Base-by-base conservation (phyloP, 352 stramenopile genomes). In the Pythium dissimile region DNA sequence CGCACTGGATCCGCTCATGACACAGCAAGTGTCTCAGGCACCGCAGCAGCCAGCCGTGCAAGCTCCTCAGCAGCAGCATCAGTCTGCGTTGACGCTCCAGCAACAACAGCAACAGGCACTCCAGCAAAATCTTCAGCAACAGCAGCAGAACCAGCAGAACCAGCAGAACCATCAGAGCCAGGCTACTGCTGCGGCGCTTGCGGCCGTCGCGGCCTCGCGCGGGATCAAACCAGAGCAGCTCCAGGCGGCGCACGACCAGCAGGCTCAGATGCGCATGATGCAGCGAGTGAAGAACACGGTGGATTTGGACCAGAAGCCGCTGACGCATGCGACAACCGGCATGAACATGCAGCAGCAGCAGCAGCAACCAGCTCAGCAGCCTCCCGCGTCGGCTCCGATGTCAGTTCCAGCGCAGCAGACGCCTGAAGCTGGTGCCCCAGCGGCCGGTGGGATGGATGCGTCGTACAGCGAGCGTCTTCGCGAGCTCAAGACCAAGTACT, bases 401-500 rank as follows among this genome's bases (percentile, higher is more conserved):
- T 75, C 59, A 31, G 16, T 50, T 39, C 31, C 62, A 23, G 38
- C 54, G 2, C 57, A 55, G 16, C 49, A 42, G 8, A 38, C 59
- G 41, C 41, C 54, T 31, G 53, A 51, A 3, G 35, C 52, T 2
- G 66, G 46, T 32, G 38, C 65, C 9, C 62, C 54, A 37, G 56
- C 28, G 44, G 35, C 69, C 3, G 49, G 43, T 0, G 70, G 6
- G 7, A 42, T 56, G 31, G 75, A 62, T n/a, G 59, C 71, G 50
- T 77, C 77, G 15, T 93, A 93, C 59, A 75, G 75, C 24, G 81
- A 93, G 23, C 72, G 80, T 18, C 67, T 90, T 16, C 84, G 83
- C 49, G 75, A 89, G 54, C 76, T 91, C 64, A 88, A 87, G 48
- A 59, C 64, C 20, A 93, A 93, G 56, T 92, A 93, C 44, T 93